phyloP scores from a whole-genome alignment of 164 flowering plant species.

The Vitis cinerea region DNA sequence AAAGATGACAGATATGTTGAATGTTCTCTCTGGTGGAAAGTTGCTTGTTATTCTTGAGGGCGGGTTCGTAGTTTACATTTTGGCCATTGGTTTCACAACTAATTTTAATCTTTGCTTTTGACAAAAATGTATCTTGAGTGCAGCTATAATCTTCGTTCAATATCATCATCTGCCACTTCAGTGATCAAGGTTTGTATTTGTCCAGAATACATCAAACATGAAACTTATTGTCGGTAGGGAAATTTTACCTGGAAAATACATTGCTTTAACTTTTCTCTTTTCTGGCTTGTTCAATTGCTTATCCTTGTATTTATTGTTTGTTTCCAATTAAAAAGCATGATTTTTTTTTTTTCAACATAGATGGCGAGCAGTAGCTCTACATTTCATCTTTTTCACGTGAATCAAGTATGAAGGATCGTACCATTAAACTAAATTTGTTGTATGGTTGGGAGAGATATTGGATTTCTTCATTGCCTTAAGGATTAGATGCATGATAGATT shows the following conservation, averaged over 20 bases:
- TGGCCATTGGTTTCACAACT: slow-evolving; percentile 4
- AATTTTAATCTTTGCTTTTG: not conserved
- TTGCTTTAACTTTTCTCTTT: not conserved
- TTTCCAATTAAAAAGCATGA: too few relatives aligned
- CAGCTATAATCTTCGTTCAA: slow-evolving; percentile 96
- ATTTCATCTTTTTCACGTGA: too few relatives aligned
- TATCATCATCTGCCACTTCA: slow-evolving; percentile 88
- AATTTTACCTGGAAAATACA: not conserved
- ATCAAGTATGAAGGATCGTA: too few relatives aligned
- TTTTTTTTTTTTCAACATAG: too few relatives aligned
- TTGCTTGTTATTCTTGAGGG: slow-evolving; percentile 97
- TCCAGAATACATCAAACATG: not conserved
- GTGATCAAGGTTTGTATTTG: slow-evolving; percentile 67
- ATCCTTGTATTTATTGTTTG: too few relatives aligned
- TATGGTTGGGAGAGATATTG: not conserved
- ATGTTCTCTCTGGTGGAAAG: slow-evolving; percentile 64
- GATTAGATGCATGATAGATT: not conserved
- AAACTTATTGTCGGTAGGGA: not conserved
- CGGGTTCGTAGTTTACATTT: slow-evolving; percentile 62
- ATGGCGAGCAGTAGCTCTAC: too few relatives aligned
- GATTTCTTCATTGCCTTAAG: not conserved
- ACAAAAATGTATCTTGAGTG: slow-evolving; percentile 11
- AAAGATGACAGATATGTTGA: slow-evolving; percentile 80
- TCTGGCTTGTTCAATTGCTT: too few relatives aligned
- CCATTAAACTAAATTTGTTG: not conserved